These are phyloP conservation scores for Penicillium psychrofluorescens DNA, from an alignment of 495 filamentous ascomycete genomes.

Conservation along the genomic window DNA sequence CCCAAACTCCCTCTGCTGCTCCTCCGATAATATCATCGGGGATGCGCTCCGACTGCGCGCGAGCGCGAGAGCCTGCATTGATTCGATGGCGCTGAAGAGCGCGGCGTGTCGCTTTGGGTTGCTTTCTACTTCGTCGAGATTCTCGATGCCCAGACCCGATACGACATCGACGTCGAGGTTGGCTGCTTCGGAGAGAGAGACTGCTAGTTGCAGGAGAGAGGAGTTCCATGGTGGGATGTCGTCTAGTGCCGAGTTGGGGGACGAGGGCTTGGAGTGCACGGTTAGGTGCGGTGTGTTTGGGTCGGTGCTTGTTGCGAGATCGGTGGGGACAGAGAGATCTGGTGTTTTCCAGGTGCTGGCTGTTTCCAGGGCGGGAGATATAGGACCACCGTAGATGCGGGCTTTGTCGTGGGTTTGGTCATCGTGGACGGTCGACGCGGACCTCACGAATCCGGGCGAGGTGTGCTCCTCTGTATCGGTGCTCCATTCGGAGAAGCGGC, in stretches of 20 bases:
- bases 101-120: conserved; percentile 42
- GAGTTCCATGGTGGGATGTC: conserved; percentile 23
- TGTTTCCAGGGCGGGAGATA: conserved; percentile 10
- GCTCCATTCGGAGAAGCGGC: conserved; percentile 44
- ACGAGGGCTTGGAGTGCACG: conserved; percentile 27
- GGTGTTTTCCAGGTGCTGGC: conserved; percentile 16
- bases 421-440: conserved; percentile 25
- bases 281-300: conserved; percentile 36
- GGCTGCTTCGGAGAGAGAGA: conserved; percentile 21
- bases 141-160: conserved; percentile 30
- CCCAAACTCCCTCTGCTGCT: background rate
- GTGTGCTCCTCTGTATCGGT: conserved; percentile 30
- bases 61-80: conserved; percentile 23
- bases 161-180: conserved; percentile 12
- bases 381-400: background rate
- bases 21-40: conserved; percentile 18
- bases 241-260: conserved; percentile 23
- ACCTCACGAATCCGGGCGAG: conserved; percentile 34
- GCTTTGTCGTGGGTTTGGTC: conserved; percentile 1
- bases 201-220: conserved; percentile 22
- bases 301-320: conserved; percentile 20
- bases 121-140: conserved; percentile 30
- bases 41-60: conserved; percentile 18
- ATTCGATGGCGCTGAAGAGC: conserved; percentile 30
- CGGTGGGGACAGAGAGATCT: conserved; percentile 17